Percentiles rank a stretch among this genome's conserved stretches.
Evolutionary conservation across 805 yeast species (phyloP).

Genomic region (Myxozyma mucilagina): DNA sequence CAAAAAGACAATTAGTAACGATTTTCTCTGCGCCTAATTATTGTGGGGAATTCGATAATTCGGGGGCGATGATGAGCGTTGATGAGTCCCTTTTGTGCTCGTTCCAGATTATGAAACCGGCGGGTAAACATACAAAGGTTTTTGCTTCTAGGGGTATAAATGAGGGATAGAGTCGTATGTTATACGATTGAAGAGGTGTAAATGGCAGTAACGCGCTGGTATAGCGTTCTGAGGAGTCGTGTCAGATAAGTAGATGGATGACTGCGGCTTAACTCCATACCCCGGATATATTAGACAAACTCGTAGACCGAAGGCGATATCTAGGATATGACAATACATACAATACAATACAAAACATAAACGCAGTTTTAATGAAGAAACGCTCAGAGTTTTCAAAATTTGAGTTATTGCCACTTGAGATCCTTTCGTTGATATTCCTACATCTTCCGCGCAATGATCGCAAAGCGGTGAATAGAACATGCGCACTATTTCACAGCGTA

Average conservation of each 20-base stretch:
- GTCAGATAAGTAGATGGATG: too few species aligned
- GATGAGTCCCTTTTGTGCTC: constrained; percentile 94
- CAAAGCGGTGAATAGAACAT: constrained; percentile 2
- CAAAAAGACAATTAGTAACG: constrained; percentile 93
- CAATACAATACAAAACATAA: too few species aligned
- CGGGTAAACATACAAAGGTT: constrained; percentile 86
- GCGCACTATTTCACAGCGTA: constrained; percentile 1
- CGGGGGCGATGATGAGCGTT: constrained; percentile 99
- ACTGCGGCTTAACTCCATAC: too few species aligned
- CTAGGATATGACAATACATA: too few species aligned
- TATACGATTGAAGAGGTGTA: too few species aligned
- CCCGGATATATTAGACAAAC: too few species aligned
- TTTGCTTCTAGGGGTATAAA: not conserved
- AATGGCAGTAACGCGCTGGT: too few species aligned
- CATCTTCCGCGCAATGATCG: constrained; percentile 9
- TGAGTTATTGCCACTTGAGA: constrained; percentile 17
- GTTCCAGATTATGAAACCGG: constrained; percentile 89
- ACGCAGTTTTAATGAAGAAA: too few species aligned
- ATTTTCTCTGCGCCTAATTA: constrained; percentile 91
- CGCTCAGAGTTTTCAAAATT: too few species aligned
- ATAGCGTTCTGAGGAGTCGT: too few species aligned
- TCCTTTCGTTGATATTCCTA: constrained; percentile 4
- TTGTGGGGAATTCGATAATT: constrained; percentile 98
- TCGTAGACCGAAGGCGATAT: too few species aligned
- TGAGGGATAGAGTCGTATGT: not conserved